These are phyloP conservation scores for Heritiera fomes DNA, from an alignment of 345 rosid genomes.

Conservation along the genomic window DNA sequence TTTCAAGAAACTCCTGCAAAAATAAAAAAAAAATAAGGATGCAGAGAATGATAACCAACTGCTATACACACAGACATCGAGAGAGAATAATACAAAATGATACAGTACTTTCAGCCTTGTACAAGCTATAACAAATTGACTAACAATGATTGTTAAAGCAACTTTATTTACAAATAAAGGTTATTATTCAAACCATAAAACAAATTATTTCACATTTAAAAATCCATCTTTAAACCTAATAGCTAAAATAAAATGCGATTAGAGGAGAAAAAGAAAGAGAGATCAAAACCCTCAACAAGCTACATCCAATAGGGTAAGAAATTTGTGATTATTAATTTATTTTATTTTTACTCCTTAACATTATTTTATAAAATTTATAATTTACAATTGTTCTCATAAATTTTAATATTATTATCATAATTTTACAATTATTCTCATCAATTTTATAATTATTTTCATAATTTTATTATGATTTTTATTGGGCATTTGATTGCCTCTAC, in stretches of 20 bases:
- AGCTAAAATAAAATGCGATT: background rate
- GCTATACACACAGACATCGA: background rate
- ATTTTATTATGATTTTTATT: too few relatives aligned
- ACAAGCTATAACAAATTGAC: background rate
- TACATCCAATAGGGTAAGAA: background rate
- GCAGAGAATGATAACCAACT: background rate
- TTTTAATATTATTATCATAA: too few relatives aligned
- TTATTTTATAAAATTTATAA: too few relatives aligned
- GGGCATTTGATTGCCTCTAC: too few relatives aligned
- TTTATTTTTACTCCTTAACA: too few relatives aligned
- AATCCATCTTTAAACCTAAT: conserved; percentile 4
- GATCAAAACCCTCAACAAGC: background rate
- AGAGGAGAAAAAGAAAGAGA: background rate
- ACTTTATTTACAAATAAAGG: background rate
- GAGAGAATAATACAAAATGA: background rate
- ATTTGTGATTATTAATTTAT: too few relatives aligned
- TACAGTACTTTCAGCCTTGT: background rate
- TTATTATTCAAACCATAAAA: background rate
- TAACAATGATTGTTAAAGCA: background rate
- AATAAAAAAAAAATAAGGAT: background rate
- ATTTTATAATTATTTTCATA: too few relatives aligned
- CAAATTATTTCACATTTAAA: background rate
- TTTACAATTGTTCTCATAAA: too few relatives aligned
- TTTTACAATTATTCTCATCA: too few relatives aligned
- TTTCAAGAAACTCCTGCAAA: conserved; percentile 60